phyloP scores from a whole-genome alignment of 2,329 filamentous ascomycete genomes.

The Penicillium digitatum region DNA sequence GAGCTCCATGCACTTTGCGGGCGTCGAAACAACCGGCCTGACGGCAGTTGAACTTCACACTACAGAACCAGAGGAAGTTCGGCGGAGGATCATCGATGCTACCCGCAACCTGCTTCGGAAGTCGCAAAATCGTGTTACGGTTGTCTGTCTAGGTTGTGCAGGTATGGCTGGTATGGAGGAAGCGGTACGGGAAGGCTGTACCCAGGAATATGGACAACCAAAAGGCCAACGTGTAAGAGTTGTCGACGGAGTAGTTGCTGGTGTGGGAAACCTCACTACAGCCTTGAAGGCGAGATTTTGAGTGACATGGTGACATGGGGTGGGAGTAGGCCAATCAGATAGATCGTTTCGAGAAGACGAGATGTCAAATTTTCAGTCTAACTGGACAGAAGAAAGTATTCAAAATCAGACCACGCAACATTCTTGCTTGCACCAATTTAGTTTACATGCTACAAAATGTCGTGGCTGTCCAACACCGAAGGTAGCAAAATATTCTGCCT shows the following conservation, averaged over 20 bases:
- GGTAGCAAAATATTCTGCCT: slow-evolving; percentile 19
- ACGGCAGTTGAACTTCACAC: slow-evolving; percentile 76
- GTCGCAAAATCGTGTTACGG: slow-evolving; percentile 51
- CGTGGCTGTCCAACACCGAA: slow-evolving; percentile 9
- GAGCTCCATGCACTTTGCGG: slow-evolving; percentile 59
- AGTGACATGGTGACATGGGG: background rate
- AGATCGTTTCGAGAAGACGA: background rate
- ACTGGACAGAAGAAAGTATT: background rate
- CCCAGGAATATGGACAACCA: slow-evolving; percentile 59
- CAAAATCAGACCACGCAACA: background rate
- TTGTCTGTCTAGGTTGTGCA: slow-evolving; percentile 80
- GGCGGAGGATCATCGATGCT: slow-evolving; percentile 63
- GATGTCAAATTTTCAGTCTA: background rate
- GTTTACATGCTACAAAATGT: background rate
- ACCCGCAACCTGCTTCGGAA: slow-evolving; percentile 61
- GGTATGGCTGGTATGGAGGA: slow-evolving; percentile 84
- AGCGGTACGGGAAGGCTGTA: slow-evolving; percentile 66
- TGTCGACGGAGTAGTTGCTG: slow-evolving; percentile 62
- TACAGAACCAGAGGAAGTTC: slow-evolving; percentile 61
- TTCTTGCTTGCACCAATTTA: background rate
- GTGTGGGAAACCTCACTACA: slow-evolving; percentile 35
- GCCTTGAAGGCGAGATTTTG: slow-evolving; percentile 39
- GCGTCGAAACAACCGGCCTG: slow-evolving; percentile 77
- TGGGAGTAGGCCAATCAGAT: background rate
- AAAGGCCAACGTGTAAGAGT: slow-evolving; percentile 61